Percentiles rank a stretch among this genome's conserved stretches.
Evolutionary conservation across 2,329 filamentous ascomycete genomes (phyloP).

Genomic region (Epichloe brachyelytri): DNA sequence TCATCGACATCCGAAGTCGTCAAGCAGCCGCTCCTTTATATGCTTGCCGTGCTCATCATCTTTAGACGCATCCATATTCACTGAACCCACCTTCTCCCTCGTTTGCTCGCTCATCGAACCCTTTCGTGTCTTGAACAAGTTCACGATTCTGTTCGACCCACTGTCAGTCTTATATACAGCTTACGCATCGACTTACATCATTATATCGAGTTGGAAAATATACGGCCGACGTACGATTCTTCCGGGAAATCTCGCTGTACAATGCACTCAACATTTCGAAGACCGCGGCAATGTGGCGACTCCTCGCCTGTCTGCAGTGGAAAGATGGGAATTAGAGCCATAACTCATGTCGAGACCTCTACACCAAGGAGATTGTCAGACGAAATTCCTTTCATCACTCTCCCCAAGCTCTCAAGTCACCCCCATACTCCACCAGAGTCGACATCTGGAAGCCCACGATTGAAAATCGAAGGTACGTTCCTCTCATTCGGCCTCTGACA

Average conservation of each 20-base stretch:
- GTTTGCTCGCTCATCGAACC: slow-evolving; percentile 7
- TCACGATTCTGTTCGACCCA: not conserved
- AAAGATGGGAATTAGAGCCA: slow-evolving; percentile 12
- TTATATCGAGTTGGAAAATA: not conserved
- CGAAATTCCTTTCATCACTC: slow-evolving; percentile 11
- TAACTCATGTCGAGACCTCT: slow-evolving; percentile 10
- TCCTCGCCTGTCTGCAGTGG: slow-evolving; percentile 5
- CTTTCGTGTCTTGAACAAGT: slow-evolving; percentile 2
- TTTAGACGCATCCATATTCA: slow-evolving; percentile 11
- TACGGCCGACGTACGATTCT: not conserved
- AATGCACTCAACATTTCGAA: slow-evolving; percentile 8
- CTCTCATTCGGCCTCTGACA: not conserved
- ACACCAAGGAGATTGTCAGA: slow-evolving; percentile 11
- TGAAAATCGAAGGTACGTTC: slow-evolving; percentile 20
- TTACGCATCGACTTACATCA: not conserved
- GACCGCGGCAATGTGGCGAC: slow-evolving; percentile 7
- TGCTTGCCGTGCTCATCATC: slow-evolving; percentile 12
- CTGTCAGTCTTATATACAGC: not conserved
- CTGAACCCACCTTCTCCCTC: slow-evolving; percentile 12
- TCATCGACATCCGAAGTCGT: slow-evolving; percentile 9
- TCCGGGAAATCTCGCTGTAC: not conserved
- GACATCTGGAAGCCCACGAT: slow-evolving; percentile 20
- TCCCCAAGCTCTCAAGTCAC: slow-evolving; percentile 9
- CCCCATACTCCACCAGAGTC: slow-evolving; percentile 20
- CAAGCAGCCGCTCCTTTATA: slow-evolving; percentile 8